Conservation (phyloP, 2,329 filamentous ascomycete species). For the Juglanconis juglandina region DNA sequence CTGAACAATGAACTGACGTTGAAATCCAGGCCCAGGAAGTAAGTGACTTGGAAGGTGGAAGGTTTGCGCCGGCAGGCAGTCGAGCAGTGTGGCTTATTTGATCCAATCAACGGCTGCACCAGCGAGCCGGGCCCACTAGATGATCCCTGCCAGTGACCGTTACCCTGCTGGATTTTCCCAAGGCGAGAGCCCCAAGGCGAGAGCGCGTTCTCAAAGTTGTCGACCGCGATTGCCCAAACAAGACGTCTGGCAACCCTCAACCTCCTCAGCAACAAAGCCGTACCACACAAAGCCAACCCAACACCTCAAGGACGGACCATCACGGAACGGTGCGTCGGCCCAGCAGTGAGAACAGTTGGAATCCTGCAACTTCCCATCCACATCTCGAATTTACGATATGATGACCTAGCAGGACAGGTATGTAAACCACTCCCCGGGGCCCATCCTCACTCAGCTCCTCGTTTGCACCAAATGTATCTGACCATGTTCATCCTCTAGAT, state of each 20-base stretch:
- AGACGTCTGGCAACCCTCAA: constrained; percentile 3
- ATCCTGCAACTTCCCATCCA: not conserved
- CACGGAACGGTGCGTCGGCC: not conserved
- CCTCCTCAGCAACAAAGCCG: not conserved
- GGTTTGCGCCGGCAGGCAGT: not conserved
- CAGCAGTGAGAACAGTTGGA: not conserved
- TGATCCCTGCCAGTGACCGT: not conserved
- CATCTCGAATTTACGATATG: constrained; percentile 11
- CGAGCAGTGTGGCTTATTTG: not conserved
- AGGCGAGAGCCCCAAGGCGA: not conserved
- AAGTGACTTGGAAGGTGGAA: not conserved
- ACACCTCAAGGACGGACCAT: not conserved
- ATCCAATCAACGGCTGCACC: not conserved
- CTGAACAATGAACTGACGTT: not conserved
- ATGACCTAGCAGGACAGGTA: constrained; percentile 19
- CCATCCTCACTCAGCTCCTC: not conserved
- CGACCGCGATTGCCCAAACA: constrained; percentile 1
- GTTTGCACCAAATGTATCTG: not conserved
- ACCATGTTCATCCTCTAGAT: constrained; percentile 3
- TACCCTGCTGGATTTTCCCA: constrained; percentile 10
- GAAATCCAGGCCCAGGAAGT: not conserved
- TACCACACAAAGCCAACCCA: not conserved
- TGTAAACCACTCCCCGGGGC: not conserved
- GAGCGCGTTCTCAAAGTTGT: constrained; percentile 2
- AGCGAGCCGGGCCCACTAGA: not conserved